phyloP scores from a whole-genome alignment of 2,329 filamentous ascomycete species.

The Fusarium succisae region DNA sequence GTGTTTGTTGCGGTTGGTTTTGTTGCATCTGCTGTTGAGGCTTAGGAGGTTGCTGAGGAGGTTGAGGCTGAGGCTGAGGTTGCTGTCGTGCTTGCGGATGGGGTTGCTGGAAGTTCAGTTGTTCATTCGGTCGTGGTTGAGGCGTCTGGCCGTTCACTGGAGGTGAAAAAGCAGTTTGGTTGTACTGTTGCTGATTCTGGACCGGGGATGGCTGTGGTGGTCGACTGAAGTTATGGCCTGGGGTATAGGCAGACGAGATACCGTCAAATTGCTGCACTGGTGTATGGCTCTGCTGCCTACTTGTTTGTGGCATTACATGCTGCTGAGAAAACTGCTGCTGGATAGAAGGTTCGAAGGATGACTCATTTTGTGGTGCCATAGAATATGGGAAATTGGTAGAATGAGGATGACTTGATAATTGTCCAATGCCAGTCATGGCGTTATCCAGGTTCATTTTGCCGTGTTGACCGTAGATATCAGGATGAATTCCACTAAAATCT shows the following conservation, averaged over 20 bases:
- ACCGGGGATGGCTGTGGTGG: conserved; percentile 46
- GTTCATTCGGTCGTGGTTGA: conserved; percentile 39
- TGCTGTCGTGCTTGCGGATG: conserved; percentile 40
- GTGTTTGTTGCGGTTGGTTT: conserved; percentile 23
- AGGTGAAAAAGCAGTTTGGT: conserved; percentile 37
- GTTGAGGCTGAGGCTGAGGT: conserved; percentile 20
- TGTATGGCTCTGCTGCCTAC: conserved; percentile 47
- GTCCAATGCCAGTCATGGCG: conserved; percentile 44
- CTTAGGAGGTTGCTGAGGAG: conserved; percentile 18
- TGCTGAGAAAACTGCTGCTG: conserved; percentile 46
- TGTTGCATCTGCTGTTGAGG: conserved; percentile 16
- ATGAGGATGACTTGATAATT: conserved; percentile 46
- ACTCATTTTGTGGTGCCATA: conserved; percentile 46
- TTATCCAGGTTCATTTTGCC: conserved; percentile 45
- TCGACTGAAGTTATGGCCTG: conserved; percentile 39
- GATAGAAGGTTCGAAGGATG: conserved; percentile 46
- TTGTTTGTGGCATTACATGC: conserved; percentile 47
- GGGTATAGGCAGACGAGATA: conserved; percentile 41
- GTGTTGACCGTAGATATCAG: conserved; percentile 51
- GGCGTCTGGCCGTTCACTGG: conserved; percentile 41
- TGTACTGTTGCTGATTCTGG: conserved; percentile 42
- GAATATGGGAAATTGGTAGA: conserved; percentile 49
- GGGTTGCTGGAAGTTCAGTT: conserved; percentile 36
- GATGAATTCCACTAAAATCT: conserved; percentile 49
- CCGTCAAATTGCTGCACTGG: conserved; percentile 47